Base-by-base conservation (phyloP, 1,284 basidiomycete species). In the Baeospora myosura region DNA sequence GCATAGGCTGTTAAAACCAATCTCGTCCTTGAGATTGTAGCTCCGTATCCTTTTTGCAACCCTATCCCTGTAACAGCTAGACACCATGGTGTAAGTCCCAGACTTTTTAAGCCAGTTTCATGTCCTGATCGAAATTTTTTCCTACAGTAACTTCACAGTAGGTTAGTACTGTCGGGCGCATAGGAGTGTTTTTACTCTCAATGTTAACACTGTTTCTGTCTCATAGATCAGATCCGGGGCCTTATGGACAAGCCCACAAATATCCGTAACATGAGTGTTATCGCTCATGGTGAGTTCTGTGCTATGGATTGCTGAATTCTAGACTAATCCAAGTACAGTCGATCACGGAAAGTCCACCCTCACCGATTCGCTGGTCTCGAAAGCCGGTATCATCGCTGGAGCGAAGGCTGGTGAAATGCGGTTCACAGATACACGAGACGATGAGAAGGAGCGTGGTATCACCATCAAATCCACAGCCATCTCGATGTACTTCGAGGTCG, bases 391-490 rank as follows among this genome's bases (percentile, higher is more conserved):
- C 65, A 98, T 99, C 61, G 95, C 96, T 56, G 72, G 76, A 44
- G 73, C 91, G 61, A 97, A 97, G 69, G 93, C 96, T 52, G 95
- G 94, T 68, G 94, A 98, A 53, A 79, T 89, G 79, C 92, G 96
- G 56, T 97, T 95, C 67, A 98, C 91, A 53, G 95, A 99, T 70
- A 98, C 96, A 56, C 74, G 95, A 76, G 82, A 89, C 31, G 96
- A 99, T 65, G 96, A 99, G 75, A 98, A 97, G 66, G 96, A 98
- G 68, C 94, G 96, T 73, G 96, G 96, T 78, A 99, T 99, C 61
- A 99, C 96, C 48, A 99, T 99, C 76, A 99, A 99, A 74, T 98
- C 96, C 38, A 99, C 96, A 36, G 96, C 95, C 62, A 98, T 98
- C 66, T 97, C 96, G 49, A 98, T 98, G 96, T 98, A 96, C 74